Conservation (phyloP, 2,329 filamentous ascomycete species). For the Hypocrella siamensis region DNA sequence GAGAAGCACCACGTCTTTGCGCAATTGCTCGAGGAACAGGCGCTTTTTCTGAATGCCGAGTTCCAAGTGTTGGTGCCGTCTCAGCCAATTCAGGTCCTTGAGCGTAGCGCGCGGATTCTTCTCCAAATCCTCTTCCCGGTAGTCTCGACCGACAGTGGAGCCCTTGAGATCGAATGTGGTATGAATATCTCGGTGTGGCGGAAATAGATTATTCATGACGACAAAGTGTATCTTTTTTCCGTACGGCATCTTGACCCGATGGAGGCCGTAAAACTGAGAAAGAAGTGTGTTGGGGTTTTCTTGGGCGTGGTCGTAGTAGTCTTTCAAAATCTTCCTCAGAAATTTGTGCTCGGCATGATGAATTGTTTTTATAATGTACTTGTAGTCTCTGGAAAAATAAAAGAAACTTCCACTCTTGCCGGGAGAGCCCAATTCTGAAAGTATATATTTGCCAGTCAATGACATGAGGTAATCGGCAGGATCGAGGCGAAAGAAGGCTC, state of each 20-base stretch:
- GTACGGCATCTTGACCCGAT: conserved; percentile 96
- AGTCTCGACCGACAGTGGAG: conserved; percentile 85
- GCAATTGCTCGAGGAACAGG: conserved; percentile 77
- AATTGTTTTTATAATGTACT: conserved; percentile 99
- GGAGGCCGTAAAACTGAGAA: conserved; percentile 93
- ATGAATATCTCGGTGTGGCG: conserved; percentile 93
- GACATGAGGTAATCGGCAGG: conserved; percentile 98
- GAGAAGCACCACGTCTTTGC: conserved; percentile 71
- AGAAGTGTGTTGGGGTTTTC: conserved; percentile 93
- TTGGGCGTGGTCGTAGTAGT: conserved; percentile 87
- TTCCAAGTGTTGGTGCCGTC: conserved; percentile 71
- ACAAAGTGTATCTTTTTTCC: conserved; percentile 98
- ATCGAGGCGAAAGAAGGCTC: conserved; percentile 76
- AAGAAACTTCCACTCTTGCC: conserved; percentile 99
- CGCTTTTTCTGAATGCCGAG: conserved; percentile 79
- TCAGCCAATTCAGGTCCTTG: conserved; percentile 94
- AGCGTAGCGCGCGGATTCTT: conserved; percentile 83
- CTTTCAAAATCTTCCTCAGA: conserved; percentile 65
- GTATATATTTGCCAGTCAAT: conserved; percentile 92
- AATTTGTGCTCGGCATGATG: conserved; percentile 91
- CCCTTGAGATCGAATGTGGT: conserved; percentile 95
- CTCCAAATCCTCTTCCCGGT: conserved; percentile 72
- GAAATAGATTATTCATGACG: conserved; percentile 99
- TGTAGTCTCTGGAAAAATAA: conserved; percentile 98
- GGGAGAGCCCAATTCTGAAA: conserved; percentile 90